Base-by-base conservation (phyloP, 176 grass and related monocot genomes). In the Musa itinerans region DNA sequence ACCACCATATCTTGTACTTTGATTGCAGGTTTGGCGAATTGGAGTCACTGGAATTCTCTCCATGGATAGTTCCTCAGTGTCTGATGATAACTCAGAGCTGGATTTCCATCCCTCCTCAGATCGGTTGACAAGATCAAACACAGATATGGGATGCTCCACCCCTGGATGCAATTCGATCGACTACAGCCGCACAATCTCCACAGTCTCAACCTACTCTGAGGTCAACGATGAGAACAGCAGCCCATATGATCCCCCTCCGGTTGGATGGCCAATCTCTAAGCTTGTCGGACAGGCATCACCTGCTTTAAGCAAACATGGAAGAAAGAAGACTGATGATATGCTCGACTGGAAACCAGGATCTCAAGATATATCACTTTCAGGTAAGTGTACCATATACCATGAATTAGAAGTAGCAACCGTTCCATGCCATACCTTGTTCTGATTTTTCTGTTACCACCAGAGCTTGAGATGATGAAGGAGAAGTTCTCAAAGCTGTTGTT, bases 391-490 rank as follows among this genome's bases (percentile, higher is more conserved):
- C 23, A 79, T 74, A 1, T 58, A 21, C 2, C 3, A 19, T 55
- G 10, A 17, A 53, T 48, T 11, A 74, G 54, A 70, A 25, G n/a
- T 6, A 13, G 11, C 21, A 34, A 34, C 49, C 21, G 52, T 7
- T 20, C 19, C 8, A 9, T 76, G 19, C 27, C 2, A 17, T 69
- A 59, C 15, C 57, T 73, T 77, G 63, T 72, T 75, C 64, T 74
- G 12, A 54, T 74, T 22, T 23, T 74, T 23, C 10, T 75, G 74
- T 61, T 75, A 10, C 63, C 49, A 52, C 51, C 83, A 90, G 92
- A 98, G 84, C 24, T 98, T 63, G 95, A 98, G 83, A 86, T 91
- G 59, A 85, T 98, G 67, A 98, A 91, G 76, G 95, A 98, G 90
- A 83, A 92, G 72, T 98, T 98, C 76, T 87, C 95, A 11, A 98